Conservation (phyloP, 306 rosid species). For the Parietaria judaica region DNA sequence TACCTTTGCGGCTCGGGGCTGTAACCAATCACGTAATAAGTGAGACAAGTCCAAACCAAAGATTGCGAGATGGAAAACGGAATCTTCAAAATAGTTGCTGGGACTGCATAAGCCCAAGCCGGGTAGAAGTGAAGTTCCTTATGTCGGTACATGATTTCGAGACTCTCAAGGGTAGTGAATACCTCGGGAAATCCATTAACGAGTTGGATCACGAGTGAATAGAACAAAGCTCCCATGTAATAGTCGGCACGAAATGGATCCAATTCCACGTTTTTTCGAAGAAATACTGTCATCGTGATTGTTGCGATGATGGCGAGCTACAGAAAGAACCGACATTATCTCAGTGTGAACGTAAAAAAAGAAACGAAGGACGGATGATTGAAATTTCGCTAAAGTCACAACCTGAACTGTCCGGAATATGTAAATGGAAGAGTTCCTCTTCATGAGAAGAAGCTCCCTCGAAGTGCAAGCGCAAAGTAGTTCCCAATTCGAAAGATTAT, state of each 20-base stretch:
- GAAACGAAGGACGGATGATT: no score
- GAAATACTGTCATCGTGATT: constrained; percentile 43
- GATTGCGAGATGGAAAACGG: constrained; percentile 37
- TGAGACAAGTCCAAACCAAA: constrained; percentile 37
- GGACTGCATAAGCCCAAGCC: constrained; percentile 49
- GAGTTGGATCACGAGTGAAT: constrained; percentile 21
- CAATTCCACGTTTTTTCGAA: constrained; percentile 28
- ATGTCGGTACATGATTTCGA: constrained; percentile 39
- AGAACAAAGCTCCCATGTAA: constrained; percentile 41
- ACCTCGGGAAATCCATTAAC: constrained; percentile 38
- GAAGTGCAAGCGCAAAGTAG: constrained; percentile 34
- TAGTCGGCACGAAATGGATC: constrained; percentile 24
- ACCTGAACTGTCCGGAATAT: constrained; percentile 38
- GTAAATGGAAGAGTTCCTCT: constrained; percentile 27
- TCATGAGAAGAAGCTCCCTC: constrained; percentile 42
- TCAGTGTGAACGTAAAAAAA: no score
- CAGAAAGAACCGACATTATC: not conserved
- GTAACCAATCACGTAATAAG: constrained; percentile 46
- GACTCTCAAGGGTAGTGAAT: constrained; percentile 32
- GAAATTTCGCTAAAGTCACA: not conserved
- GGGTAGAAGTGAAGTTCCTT: constrained; percentile 32
- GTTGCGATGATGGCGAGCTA: constrained; percentile 31
- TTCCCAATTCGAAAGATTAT: constrained; percentile 37
- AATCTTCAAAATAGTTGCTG: constrained; percentile 33
- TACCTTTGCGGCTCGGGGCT: constrained; percentile 32